Evolutionary conservation across 768 basidiomycete genomes (phyloP).

Genomic region (Trametes cingulata): DNA sequence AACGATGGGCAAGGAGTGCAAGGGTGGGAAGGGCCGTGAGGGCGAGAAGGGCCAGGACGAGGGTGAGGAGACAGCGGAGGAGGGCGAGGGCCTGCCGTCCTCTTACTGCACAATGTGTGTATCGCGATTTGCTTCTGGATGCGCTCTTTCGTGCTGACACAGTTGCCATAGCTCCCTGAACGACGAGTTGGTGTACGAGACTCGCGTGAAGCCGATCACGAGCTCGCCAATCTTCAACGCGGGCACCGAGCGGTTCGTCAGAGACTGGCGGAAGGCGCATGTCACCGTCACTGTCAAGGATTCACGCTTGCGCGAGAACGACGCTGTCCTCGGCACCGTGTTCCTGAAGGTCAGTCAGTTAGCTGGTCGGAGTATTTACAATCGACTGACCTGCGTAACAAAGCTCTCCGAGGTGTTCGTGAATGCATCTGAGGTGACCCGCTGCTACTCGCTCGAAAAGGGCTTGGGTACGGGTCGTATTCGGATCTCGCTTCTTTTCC

Average conservation of each 20-base stretch:
- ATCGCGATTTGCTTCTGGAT: not conserved
- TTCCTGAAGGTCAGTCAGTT: slow-evolving; percentile 43
- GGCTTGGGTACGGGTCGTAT: slow-evolving; percentile 70
- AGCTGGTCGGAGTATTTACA: no score
- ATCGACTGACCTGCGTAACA: not conserved
- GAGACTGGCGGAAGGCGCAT: slow-evolving; percentile 59
- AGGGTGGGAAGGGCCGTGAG: slow-evolving; percentile 46
- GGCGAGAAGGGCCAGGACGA: slow-evolving; percentile 55
- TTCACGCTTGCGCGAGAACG: slow-evolving; percentile 53
- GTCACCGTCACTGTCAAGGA: slow-evolving; percentile 70
- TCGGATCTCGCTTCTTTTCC: slow-evolving; percentile 66
- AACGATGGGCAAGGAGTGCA: slow-evolving; percentile 35
- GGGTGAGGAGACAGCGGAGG: slow-evolving; percentile 54
- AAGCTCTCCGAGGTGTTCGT: slow-evolving; percentile 36
- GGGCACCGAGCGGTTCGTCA: slow-evolving; percentile 67
- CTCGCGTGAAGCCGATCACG: slow-evolving; percentile 37
- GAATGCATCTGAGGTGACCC: slow-evolving; percentile 55
- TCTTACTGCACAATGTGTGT: slow-evolving; percentile 55
- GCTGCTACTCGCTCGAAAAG: slow-evolving; percentile 64
- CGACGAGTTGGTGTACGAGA: slow-evolving; percentile 47
- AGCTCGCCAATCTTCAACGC: slow-evolving; percentile 49
- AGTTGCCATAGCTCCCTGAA: slow-evolving; percentile 40
- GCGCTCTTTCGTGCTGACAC: slow-evolving; percentile 20
- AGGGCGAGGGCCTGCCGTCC: slow-evolving; percentile 61
- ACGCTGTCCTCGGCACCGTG: slow-evolving; percentile 73